Evolutionary conservation across 2,329 filamentous ascomycete genomes (phyloP).

Genomic region (Stenocarpella maydis): DNA sequence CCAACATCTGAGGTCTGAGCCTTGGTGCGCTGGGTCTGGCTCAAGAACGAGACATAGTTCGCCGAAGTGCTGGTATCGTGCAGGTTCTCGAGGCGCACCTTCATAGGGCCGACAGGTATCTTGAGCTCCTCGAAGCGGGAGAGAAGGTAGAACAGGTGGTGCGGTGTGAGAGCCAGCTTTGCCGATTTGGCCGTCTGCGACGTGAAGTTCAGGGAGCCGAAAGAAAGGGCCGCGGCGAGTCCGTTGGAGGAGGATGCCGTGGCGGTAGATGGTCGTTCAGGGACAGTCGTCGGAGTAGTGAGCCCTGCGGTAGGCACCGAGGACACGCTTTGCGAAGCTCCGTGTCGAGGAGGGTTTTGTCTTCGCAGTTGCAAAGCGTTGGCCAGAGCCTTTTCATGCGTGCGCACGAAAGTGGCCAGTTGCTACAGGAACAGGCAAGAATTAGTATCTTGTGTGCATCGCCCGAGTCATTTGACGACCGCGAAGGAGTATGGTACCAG

Average conservation of each 20-base stretch:
- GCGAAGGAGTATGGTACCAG: neutral
- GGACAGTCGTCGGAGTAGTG: conserved; percentile 61
- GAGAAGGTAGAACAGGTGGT: conserved; percentile 95
- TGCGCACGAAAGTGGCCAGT: conserved; percentile 93
- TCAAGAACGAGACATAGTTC: conserved; percentile 96
- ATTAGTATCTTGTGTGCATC: conserved; percentile 44
- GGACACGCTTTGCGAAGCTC: conserved; percentile 70
- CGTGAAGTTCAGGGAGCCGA: conserved; percentile 84
- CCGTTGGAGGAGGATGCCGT: conserved; percentile 72
- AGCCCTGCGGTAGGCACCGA: conserved; percentile 56
- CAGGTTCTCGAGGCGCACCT: conserved; percentile 91
- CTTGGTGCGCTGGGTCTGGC: conserved; percentile 81
- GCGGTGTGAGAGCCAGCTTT: conserved; percentile 90
- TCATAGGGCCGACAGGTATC: conserved; percentile 94
- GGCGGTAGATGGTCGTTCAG: conserved; percentile 70
- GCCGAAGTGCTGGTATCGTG: conserved; percentile 85
- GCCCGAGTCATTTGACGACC: neutral
- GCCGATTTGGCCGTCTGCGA: conserved; percentile 87
- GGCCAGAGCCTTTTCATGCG: conserved; percentile 95
- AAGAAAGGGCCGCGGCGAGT: conserved; percentile 84
- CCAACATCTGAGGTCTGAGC: conserved; percentile 83
- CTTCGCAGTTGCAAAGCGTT: conserved; percentile 91
- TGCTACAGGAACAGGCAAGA: conserved; percentile 66
- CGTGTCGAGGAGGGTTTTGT: conserved; percentile 74
- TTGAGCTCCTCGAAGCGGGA: conserved; percentile 93